Conservation (phyloP, 2,329 filamentous ascomycete species). For the Hypoxylon sp. region DNA sequence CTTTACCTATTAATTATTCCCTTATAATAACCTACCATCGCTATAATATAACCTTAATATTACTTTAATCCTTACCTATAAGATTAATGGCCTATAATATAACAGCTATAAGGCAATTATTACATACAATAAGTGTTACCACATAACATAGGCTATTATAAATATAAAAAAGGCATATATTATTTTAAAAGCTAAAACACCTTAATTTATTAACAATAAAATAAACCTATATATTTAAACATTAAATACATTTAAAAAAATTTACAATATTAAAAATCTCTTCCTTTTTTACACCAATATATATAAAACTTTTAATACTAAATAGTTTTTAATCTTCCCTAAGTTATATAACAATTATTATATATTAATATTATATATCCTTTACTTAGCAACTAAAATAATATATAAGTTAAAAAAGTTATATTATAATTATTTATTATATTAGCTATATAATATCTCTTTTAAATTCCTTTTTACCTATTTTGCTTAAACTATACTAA, state of each 20-base stretch:
- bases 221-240: too few relatives aligned
- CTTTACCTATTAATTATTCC: background rate
- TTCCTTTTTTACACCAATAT: background rate
- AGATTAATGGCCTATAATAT: too few relatives aligned
- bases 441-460: too few relatives aligned
- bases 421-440: background rate
- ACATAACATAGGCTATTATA: too few relatives aligned
- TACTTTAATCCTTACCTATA: background rate
- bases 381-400: background rate
- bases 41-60: background rate
- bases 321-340: background rate
- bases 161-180: too few relatives aligned
- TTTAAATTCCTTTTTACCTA: too few relatives aligned
- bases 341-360: background rate
- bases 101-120: too few relatives aligned
- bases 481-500: too few relatives aligned
- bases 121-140: too few relatives aligned
- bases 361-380: background rate
- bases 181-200: too few relatives aligned
- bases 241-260: too few relatives aligned
- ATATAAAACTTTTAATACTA: background rate
- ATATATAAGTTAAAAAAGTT: background rate
- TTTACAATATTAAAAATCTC: background rate
- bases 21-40: background rate
- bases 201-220: too few relatives aligned